Evolutionary conservation across 2,329 filamentous ascomycete species (phyloP), one percentile per base, ranked within the genome.

Genomic region (Pyrenophora tritici-repentis): DNA sequence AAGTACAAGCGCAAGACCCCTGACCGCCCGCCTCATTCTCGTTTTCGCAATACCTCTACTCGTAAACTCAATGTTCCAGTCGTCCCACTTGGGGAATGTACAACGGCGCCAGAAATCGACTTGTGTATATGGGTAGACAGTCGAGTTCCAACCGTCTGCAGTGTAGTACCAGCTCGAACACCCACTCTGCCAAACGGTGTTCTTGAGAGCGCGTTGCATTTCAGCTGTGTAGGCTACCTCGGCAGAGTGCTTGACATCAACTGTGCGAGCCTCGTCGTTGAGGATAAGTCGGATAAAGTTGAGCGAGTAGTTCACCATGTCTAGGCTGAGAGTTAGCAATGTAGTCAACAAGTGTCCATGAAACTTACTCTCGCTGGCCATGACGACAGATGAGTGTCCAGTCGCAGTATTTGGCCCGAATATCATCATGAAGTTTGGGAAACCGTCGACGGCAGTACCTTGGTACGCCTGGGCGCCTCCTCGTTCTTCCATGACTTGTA

Each of bases 251-350:
- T 63, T 83, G 78, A 64, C 90, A 89, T 76, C 97, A 88, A 80
- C 92, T 94, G 70, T 94, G 87, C 69, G 94, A 92, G 53, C 94
- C 90, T 62, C 88, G 88, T 93, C 92, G 95, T 78, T 97, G 90
- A 55, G 92, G 14, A 86, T 74, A 2, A 81, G 79, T 59, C 78
- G 78, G 57, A 87, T 80, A 56, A 87, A 78, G 0, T 82, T 82
- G 8, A 88, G 64, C 0, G 80, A 78, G 64, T 82, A 86, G 53
- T 85, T 82, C 57, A 86, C 74, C 63, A 80, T 80, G 63, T 86
- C 48, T 57, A 20, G 10, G 5, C 14, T n/a, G n/a, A 2, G n/a
- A 6, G 13, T 10, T 22, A 17, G 26, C 26, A 13, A 3, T 24
- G 35, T 45, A 37, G 18, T 13, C 13, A 20, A 9, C 9, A 37